Evolutionary conservation across 2,329 filamentous ascomycete genomes (phyloP).

Genomic region (Curvularia sp.): DNA sequence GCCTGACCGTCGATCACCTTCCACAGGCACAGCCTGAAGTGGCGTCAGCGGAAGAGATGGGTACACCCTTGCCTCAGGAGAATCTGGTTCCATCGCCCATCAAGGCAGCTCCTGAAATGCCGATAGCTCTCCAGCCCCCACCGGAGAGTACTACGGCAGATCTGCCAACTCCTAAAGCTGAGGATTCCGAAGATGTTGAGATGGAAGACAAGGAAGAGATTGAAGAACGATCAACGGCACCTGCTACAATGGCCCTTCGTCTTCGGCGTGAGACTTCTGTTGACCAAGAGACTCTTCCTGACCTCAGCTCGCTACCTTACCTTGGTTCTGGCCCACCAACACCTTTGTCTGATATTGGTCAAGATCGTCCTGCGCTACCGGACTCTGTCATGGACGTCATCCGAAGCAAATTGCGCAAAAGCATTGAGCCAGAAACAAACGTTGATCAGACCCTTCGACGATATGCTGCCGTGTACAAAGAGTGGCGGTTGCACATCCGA

Average conservation of each 20-base stretch:
- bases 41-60: constrained; percentile 27
- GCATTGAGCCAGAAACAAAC: constrained; percentile 40
- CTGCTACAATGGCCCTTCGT: constrained; percentile 43
- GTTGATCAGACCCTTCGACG: constrained; percentile 40
- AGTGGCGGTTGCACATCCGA: constrained; percentile 53
- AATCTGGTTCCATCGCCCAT: constrained; percentile 11
- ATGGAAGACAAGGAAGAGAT: constrained; percentile 33
- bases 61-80: constrained; percentile 25
- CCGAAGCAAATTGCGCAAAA: constrained; percentile 42
- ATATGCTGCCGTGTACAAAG: constrained; percentile 50
- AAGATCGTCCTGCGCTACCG: constrained; percentile 48
- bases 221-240: constrained; percentile 36
- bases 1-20: constrained; percentile 46
- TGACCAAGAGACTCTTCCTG: constrained; percentile 50
- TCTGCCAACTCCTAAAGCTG: constrained; percentile 46
- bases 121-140: constrained; percentile 20
- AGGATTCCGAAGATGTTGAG: constrained; percentile 43
- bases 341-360: constrained; percentile 53
- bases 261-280: constrained; percentile 39
- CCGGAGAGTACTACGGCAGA: constrained; percentile 32
- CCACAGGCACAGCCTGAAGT: constrained; percentile 23
- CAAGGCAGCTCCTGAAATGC: constrained; percentile 4
- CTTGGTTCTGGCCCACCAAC: constrained; percentile 54
- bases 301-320: constrained; percentile 55
- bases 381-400: constrained; percentile 48